Evolutionary conservation across 1,139 yeast genomes (phyloP), one percentile per base, ranked within the genome.

Genomic region (Kurtzmaniella quercitrusa): DNA sequence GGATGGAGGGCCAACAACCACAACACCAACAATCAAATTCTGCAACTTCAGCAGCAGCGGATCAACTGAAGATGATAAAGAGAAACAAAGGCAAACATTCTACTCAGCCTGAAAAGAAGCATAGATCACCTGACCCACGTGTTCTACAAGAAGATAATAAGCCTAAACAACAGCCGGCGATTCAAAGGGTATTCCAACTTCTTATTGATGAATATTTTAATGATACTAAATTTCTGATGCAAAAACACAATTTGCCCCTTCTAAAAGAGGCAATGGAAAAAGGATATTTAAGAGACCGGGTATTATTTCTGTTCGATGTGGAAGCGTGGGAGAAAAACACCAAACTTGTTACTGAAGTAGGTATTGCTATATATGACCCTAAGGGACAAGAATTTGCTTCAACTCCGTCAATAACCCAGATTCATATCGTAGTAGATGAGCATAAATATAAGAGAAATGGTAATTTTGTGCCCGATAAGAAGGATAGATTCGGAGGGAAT

Each of bases 291-390:
- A 54, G 68, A 21, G 56, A 64, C 16, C 57, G 66, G 25, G 73
- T 75, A 0, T 61, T 82, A 16, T 63, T 84, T 16, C 71, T 84
- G 11, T 62, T 86, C 25, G 95, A 86, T 57, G 69, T 83, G 16
- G 94, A 86, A 59, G 83, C 85, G 10, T 81, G 68, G 63, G 95
- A 85, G 52, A 57, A 63, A 23, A 60, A 70, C 46, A 66, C 60
- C 9, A 56, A 62, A 25, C 56, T 66, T 23, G 68, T 86, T 21
- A 84, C 88, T 0, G 95, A 86, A 55, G 73, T 85, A 41, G 94
- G 95, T 2, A 60, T 86, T 9, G 71, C 87, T 0, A 70, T 85
- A 2, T 83, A 79, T 56, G 86, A 83, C 48, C 88, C 90, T 14
- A 49, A 65, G 21, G 66, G 60, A 31, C 79, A 69, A 57, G 52